Conservation (phyloP, 495 filamentous ascomycete species). For the Cryomyces minteri region DNA sequence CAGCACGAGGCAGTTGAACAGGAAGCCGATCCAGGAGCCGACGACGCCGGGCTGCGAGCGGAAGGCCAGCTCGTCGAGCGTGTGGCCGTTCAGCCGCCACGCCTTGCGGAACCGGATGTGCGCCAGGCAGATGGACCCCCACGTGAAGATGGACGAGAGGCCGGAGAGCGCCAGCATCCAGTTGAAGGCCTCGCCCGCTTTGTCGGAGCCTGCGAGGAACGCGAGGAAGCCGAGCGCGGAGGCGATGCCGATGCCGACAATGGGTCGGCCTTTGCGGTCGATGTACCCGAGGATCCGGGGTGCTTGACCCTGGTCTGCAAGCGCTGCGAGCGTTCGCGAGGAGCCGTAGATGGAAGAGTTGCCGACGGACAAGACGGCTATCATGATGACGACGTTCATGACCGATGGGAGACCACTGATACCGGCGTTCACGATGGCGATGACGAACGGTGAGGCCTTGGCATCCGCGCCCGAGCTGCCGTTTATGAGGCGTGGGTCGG, state of each 20-base stretch:
- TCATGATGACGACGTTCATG: constrained; percentile 22
- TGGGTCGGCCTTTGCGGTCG: constrained; percentile 19
- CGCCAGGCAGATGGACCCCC: constrained; percentile 50
- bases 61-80: constrained; percentile 53
- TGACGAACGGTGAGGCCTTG: constrained; percentile 19
- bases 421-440: constrained; percentile 19
- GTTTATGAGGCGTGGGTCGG: constrained; percentile 11
- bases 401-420: constrained; percentile 18
- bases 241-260: background rate
- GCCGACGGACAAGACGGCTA: constrained; percentile 21
- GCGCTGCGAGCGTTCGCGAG: constrained; percentile 20
- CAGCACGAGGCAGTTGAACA: constrained; percentile 39
- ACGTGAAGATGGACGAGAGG: constrained; percentile 48
- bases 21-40: constrained; percentile 48
- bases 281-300: constrained; percentile 21
- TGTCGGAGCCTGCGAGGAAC: constrained; percentile 10
- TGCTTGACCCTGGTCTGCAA: constrained; percentile 20
- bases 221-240: constrained; percentile 20
- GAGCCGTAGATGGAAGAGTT: constrained; percentile 21
- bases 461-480: constrained; percentile 5
- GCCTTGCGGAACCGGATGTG: constrained; percentile 59
- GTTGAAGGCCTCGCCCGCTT: constrained; percentile 21
- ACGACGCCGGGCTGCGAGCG: constrained; percentile 42
- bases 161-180: constrained; percentile 58
- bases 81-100: constrained; percentile 44